phyloP scores from a whole-genome alignment of 371 early-diverging fungal species.

The Rhizopus stolonifer region DNA sequence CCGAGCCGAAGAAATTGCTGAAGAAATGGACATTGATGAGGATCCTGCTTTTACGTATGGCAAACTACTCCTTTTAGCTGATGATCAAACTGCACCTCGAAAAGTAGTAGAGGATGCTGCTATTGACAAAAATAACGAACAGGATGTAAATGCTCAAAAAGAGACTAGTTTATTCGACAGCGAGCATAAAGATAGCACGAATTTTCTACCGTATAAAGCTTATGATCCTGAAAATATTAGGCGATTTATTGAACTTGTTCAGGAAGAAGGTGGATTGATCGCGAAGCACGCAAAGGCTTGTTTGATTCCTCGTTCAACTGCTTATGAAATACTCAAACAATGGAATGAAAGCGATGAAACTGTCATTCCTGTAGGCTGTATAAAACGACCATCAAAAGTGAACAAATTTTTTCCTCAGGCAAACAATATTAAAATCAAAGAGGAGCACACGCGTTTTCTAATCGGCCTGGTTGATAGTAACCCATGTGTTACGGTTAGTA shows the following conservation, averaged over 20 bases:
- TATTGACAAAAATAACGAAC: conserved; percentile 10
- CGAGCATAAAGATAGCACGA: conserved; percentile 12
- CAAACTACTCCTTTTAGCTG: conserved; percentile 9
- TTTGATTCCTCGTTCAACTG: conserved; percentile 4
- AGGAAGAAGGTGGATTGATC: conserved; percentile 10
- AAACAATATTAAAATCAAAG: neutral
- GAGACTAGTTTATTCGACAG: conserved; percentile 10
- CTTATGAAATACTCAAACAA: no score
- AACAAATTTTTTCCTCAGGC: neutral
- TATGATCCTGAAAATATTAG: conserved; percentile 8
- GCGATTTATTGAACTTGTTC: conserved; percentile 9
- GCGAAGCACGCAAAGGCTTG: conserved; percentile 8
- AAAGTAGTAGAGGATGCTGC: conserved; percentile 10
- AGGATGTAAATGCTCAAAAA: conserved; percentile 10
- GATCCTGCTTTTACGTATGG: conserved; percentile 15
- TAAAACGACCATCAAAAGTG: neutral
- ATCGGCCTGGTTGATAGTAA: conserved; percentile 1
- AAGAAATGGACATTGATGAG: conserved; percentile 14
- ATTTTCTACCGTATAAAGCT: conserved; percentile 7
- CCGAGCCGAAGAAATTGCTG: conserved; percentile 8
- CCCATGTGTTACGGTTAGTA: conserved; percentile 2
- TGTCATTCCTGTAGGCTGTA: conserved; percentile 3
- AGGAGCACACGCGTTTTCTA: conserved; percentile 6
- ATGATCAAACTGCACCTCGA: conserved; percentile 7
- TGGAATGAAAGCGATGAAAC: conserved; percentile 7